Evolutionary conservation across 176 grass and related monocot genomes (phyloP).

Genomic region (Hyparrhenia diplandra): DNA sequence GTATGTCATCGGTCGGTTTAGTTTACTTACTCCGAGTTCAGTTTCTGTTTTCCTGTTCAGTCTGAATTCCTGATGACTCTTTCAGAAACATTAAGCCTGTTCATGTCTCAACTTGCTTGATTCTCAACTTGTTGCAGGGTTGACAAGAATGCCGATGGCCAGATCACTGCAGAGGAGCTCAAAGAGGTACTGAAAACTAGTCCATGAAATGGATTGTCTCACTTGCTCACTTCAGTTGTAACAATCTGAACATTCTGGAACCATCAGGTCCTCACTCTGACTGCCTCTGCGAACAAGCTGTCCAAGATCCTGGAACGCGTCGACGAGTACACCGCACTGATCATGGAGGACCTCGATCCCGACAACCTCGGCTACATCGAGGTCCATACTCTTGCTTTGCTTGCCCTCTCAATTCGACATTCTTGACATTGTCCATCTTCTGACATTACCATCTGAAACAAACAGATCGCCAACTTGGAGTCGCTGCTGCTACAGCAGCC

Average conservation of each 20-base stretch:
- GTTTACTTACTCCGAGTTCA: too few species aligned
- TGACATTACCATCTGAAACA: background rate
- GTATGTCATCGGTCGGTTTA: too few species aligned
- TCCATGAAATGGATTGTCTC: background rate
- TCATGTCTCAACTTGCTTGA: background rate
- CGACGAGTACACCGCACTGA: constrained; percentile 89
- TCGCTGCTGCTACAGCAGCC: constrained; percentile 53
- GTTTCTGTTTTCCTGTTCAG: too few species aligned
- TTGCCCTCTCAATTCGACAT: background rate
- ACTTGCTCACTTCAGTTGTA: background rate
- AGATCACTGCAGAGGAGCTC: constrained; percentile 85
- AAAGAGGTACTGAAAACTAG: constrained; percentile 52
- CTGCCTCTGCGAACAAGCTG: constrained; percentile 84
- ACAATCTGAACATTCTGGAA: constrained; percentile 11
- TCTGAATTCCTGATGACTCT: background rate
- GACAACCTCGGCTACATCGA: constrained; percentile 79
- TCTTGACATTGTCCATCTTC: background rate
- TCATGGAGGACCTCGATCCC: constrained; percentile 95
- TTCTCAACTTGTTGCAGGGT: constrained; percentile 57
- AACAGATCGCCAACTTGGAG: constrained; percentile 75
- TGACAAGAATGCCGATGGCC: constrained; percentile 87
- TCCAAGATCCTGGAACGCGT: constrained; percentile 87
- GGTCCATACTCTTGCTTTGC: constrained; percentile 14
- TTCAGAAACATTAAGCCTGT: background rate
- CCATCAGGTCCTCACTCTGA: constrained; percentile 76